phyloP scores from a whole-genome alignment of 2,329 filamentous ascomycete species.

The Graphiopsis chlorocephala region DNA sequence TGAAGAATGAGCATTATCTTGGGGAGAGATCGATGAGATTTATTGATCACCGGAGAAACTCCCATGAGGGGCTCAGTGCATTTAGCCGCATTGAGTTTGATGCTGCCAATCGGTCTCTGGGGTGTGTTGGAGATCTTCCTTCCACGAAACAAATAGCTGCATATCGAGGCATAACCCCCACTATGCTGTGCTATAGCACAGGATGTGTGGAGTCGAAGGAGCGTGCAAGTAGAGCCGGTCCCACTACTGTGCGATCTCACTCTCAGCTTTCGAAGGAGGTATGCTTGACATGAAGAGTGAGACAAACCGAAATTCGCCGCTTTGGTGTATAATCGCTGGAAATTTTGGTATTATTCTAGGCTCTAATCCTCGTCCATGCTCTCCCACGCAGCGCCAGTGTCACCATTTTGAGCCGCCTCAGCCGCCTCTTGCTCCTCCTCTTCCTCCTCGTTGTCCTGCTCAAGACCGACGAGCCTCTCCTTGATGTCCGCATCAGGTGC shows the following conservation, averaged over 20 bases:
- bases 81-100: neutral
- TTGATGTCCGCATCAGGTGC: conserved; percentile 57
- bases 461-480: conserved; percentile 75
- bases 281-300: neutral
- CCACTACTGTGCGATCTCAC: neutral
- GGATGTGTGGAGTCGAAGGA: neutral
- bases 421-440: conserved; percentile 59
- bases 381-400: conserved; percentile 34
- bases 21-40: neutral
- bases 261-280: neutral
- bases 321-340: neutral
- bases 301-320: neutral
- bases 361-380: conserved; percentile 37
- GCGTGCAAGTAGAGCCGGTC: neutral
- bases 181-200: neutral
- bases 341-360: neutral
- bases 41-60: neutral
- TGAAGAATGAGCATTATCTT: neutral
- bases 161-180: neutral
- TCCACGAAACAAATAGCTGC: neutral
- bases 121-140: neutral
- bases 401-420: conserved; percentile 46
- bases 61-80: neutral
- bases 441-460: conserved; percentile 62
- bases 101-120: neutral